Base-by-base conservation (phyloP, 305 asterid genomes). In the Solanum hybrid region DNA sequence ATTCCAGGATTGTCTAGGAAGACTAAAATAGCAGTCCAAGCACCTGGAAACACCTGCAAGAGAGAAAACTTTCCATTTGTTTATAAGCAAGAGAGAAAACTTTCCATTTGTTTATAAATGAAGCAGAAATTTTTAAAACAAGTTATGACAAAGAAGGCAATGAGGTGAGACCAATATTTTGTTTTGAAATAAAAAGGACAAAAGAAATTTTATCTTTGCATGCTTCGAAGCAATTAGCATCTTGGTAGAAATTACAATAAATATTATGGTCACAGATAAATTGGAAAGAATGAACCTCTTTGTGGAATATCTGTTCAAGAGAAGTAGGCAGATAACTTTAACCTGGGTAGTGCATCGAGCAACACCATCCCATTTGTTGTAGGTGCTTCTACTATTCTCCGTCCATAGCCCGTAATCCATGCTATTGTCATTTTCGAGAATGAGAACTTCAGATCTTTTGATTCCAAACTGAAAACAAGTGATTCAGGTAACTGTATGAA, bases 291-390 rank as follows among this genome's bases (percentile, higher is more conserved):
- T 28, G 71, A 61, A 83, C 36, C 29, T 28, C 5, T 81, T 10
- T 83, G 87, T 3, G 73, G 3, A 29, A 81, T 81, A 81, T 81
- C 87, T 83, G 73, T 83, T 42, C 28, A 28, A 28, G 39, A 16
- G 5, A 83, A 51, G 42, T 84, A 84, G 42, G 33, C 74, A 29
- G 31, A 51, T 85, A 61, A 78, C 22, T 46, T 83, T 79, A 89
- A 97, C 99, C 98, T 95, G 98, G 77, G 96, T 96, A 86, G 98
- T 96, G 93, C 95, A 92, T 83, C 98, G 98, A 93, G 98, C 98
- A 92, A 97, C 99, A 36, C 98, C 97, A 61, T 97, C 98, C 98
- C 97, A 95, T 93, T 95, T 97, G 95, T 96, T 97, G 92, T 97
- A 97, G 83, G 96, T 96, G 90, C 91, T 91, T 92, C 99, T 94